These are phyloP conservation scores for Schizothecium vesticola DNA, from an alignment of 495 filamentous ascomycete species.

Conservation along the genomic window DNA sequence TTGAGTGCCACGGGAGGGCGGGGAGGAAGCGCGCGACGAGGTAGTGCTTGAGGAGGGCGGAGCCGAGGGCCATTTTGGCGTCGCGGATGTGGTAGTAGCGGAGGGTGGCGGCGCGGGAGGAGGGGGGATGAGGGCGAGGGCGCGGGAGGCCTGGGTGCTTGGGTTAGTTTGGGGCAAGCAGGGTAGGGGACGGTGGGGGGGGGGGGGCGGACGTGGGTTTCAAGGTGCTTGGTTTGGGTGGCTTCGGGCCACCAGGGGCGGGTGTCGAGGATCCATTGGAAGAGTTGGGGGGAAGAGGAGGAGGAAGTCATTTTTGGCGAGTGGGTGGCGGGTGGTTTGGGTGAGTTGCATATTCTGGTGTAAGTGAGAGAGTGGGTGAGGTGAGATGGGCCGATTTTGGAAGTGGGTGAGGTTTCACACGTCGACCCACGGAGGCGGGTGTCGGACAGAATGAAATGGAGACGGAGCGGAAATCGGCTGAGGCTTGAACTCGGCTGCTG, in stretches of 20 bases:
- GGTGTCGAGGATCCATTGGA: constrained; percentile 47
- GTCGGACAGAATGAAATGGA: constrained; percentile 5
- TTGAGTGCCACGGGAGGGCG: constrained; percentile 59
- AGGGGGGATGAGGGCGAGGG: constrained; percentile 52
- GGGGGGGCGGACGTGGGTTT: constrained; percentile 30
- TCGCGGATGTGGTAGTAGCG: constrained; percentile 58
- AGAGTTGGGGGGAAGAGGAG: constrained; percentile 22
- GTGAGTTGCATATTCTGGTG: neutral
- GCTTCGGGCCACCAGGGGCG: constrained; percentile 38
- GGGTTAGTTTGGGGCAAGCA: neutral
- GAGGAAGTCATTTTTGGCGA: constrained; percentile 8
- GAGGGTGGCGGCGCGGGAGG: constrained; percentile 47
- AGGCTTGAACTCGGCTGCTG: neutral
- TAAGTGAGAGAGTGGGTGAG: neutral
- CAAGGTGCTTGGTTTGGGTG: constrained; percentile 36
- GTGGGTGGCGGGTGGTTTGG: neutral
- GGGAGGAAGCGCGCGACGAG: constrained; percentile 57
- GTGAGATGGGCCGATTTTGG: constrained; percentile 2
- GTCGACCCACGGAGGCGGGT: constrained; percentile 5
- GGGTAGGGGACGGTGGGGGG: neutral
- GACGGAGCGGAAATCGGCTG: constrained; percentile 2
- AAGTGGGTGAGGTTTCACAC: neutral
- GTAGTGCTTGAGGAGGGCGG: constrained; percentile 72
- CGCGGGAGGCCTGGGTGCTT: constrained; percentile 47
- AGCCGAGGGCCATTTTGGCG: constrained; percentile 65